Conservation (phyloP, 2,329 filamentous ascomycete species). For the Davidsoniella australis region DNA sequence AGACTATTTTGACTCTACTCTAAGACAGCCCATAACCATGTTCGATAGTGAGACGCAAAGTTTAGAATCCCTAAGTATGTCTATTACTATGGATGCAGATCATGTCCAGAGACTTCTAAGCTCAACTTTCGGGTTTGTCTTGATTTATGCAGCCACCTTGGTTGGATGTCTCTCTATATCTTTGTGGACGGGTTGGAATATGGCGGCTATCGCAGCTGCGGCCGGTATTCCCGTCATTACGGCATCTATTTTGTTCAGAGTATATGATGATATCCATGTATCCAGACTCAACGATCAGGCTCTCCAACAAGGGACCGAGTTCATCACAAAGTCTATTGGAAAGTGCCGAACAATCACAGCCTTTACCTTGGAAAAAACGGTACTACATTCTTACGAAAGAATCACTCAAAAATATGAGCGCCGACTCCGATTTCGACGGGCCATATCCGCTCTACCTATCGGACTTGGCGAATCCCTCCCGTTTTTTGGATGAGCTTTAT, state of each 20-base stretch:
- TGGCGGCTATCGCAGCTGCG: constrained; percentile 22
- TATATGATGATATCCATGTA: constrained; percentile 16
- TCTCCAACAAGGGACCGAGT: constrained; percentile 8
- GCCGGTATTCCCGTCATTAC: constrained; percentile 21
- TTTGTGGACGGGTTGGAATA: constrained; percentile 22
- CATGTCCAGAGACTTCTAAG: constrained; percentile 20
- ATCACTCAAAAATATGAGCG: no score
- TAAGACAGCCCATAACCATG: constrained; percentile 18
- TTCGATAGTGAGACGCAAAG: constrained; percentile 19
- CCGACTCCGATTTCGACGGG: no score
- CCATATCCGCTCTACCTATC: constrained; percentile 5
- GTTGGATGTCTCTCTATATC: constrained; percentile 18
- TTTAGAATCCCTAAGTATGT: constrained; percentile 17
- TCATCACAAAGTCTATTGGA: constrained; percentile 8
- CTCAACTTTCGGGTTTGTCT: constrained; percentile 18
- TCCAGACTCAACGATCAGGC: constrained; percentile 7
- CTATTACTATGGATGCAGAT: constrained; percentile 19
- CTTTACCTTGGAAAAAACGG: constrained; percentile 17
- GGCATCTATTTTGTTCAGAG: constrained; percentile 31
- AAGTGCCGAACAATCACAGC: constrained; percentile 14
- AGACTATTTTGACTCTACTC: constrained; percentile 18
- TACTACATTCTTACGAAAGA: constrained; percentile 11
- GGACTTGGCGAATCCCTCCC: constrained; percentile 11
- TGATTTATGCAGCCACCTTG: constrained; percentile 19
- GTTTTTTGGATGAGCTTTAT: constrained; percentile 14